Evolutionary conservation across 768 basidiomycete genomes (phyloP).

Genomic region (Mycena leptocephala): DNA sequence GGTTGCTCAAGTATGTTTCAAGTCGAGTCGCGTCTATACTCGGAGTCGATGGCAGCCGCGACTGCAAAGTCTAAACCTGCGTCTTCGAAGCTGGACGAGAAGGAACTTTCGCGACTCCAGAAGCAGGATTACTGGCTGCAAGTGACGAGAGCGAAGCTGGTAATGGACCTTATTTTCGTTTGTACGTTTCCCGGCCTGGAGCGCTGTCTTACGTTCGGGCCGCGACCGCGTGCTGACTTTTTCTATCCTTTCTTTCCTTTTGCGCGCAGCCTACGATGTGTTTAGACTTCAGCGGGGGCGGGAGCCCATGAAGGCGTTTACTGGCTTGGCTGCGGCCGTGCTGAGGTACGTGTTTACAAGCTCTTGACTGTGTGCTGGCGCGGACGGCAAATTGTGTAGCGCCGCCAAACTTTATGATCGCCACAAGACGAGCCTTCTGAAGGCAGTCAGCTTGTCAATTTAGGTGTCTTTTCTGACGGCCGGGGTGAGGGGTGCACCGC

Average conservation of each 20-base stretch:
- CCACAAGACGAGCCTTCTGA: constrained; percentile 75
- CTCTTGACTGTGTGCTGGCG: constrained; percentile 16
- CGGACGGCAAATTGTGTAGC: constrained; percentile 53
- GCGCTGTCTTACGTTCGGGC: constrained; percentile 17
- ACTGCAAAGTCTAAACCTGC: constrained; percentile 80
- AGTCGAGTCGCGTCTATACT: constrained; percentile 84
- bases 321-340: constrained; percentile 80
- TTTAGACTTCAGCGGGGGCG: constrained; percentile 78
- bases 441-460: constrained; percentile 51
- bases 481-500: constrained; percentile 21
- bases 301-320: constrained; percentile 73
- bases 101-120: constrained; percentile 77
- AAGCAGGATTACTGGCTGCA: constrained; percentile 86
- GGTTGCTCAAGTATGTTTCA: constrained; percentile 20
- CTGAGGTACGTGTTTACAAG: constrained; percentile 71
- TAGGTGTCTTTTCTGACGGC: constrained; percentile 39
- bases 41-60: constrained; percentile 80
- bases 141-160: constrained; percentile 77
- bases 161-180: constrained; percentile 92
- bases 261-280: constrained; percentile 82
- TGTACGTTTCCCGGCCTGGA: constrained; percentile 64
- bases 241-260: background rate
- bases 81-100: constrained; percentile 74
- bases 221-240: background rate
- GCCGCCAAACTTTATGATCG: constrained; percentile 84